Base-by-base conservation (phyloP, 2,329 filamentous ascomycete genomes). In the Aspergillus proliferans region DNA sequence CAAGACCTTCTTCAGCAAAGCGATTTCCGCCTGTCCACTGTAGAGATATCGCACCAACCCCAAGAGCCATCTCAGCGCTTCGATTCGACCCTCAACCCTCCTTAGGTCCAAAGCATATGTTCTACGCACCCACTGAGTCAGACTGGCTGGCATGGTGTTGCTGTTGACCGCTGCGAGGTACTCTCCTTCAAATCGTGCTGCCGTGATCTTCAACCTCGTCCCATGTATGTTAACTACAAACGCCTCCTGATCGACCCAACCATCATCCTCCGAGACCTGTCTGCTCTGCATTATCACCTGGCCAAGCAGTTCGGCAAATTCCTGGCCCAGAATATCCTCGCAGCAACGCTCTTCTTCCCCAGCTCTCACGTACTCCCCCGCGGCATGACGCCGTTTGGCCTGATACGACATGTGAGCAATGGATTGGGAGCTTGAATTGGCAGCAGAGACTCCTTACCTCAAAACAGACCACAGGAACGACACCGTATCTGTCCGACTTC, bases 341-440 rank as follows among this genome's bases (percentile, higher is more conserved):
- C 15, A 28, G 43, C 22, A 45, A 19, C 9, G 4, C 18, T 45
- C 43, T 10, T 24, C 43, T 28, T 44, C 43, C 15, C 41, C 43
- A 24, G 24, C 24, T 15, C 43, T 18, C 15, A 15, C 21, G n/a
- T 45, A 14, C 24, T 33, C 10, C 18, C 43, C 43, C 2, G 6
- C 43, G 14, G 43, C 43, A 33, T 45, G 43, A 33, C 43, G 43
- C n/a, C 24, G 15, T 28, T 45, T 45, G 26, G 43, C 43, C 43
- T 45, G 15, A 34, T 28, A 43, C 15, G 14, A 26, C 7, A 33
- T 19, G 9, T 21, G 43, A 33, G 43, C 26, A 28, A 45, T 33
- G 26, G 24, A 19, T 18, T 28, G 15, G 26, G 26, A 15, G n/a
- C 28, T 45, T 45, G 19, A 34, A 30, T 33, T 28, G 26, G 14